A percentile compares a stretch with the other conserved stretches of the same genome.
These are phyloP conservation scores for Camellia lanceoleosa DNA, from an alignment of 148 eudicot species.

Conservation along the genomic window DNA sequence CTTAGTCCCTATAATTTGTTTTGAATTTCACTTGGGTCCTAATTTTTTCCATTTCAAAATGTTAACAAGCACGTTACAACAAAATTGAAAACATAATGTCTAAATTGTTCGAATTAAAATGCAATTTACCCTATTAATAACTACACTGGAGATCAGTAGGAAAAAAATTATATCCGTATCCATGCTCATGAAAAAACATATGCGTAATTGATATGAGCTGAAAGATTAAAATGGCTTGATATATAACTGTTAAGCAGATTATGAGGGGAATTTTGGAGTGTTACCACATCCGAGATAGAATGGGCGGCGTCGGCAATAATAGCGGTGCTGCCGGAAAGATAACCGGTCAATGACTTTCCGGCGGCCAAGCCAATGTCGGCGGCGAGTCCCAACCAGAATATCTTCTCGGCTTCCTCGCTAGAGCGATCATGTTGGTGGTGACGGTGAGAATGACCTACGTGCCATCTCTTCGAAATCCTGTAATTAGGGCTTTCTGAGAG, in stretches of 20 bases:
- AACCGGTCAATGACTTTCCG: slow-evolving; percentile 83
- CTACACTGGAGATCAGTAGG: too few relatives aligned
- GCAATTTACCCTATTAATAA: too few relatives aligned
- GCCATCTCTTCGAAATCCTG: slow-evolving; percentile 58
- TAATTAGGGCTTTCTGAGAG: slow-evolving; percentile 29
- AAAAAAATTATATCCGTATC: too few relatives aligned
- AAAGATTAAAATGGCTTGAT: neutral
- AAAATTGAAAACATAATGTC: too few relatives aligned
- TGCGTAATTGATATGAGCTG: neutral
- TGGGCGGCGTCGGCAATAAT: slow-evolving; percentile 98
- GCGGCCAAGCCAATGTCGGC: slow-evolving; percentile 80
- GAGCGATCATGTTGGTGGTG: slow-evolving; percentile 20
- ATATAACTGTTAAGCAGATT: neutral
- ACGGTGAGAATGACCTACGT: slow-evolving; percentile 64
- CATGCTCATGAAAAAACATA: neutral
- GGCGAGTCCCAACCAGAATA: slow-evolving; percentile 79
- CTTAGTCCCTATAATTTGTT: too few relatives aligned
- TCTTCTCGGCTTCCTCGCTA: slow-evolving; percentile 56
- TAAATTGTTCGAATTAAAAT: too few relatives aligned
- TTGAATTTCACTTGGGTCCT: too few relatives aligned
- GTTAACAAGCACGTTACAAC: too few relatives aligned
- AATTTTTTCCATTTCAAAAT: too few relatives aligned
- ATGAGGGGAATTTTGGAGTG: neutral
- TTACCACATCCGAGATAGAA: slow-evolving; percentile 95
- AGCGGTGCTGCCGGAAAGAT: slow-evolving; percentile 88